Conservation (phyloP, 163 green algal species). For the Dunaliella salina region DNA sequence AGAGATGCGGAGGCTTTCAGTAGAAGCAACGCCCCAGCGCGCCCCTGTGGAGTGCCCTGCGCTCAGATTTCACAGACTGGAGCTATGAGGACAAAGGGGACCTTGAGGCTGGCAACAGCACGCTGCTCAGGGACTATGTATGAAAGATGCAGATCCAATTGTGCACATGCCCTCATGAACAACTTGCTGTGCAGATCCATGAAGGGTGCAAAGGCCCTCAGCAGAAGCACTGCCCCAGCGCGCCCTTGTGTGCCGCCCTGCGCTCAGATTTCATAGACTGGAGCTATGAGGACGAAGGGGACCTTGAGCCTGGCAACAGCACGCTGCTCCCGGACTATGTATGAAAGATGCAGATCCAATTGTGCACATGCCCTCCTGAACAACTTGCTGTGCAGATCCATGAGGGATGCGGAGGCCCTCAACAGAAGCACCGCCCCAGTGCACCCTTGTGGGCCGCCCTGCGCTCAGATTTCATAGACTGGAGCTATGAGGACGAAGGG, state of each 20-base stretch:
- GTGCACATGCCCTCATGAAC: too few relatives aligned
- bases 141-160: not conserved
- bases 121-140: too few relatives aligned
- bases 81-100: too few relatives aligned
- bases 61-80: too few relatives aligned
- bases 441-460: constrained; percentile 17
- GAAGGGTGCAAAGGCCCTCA: not conserved
- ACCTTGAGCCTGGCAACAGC: too few relatives aligned
- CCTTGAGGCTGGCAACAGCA: too few relatives aligned
- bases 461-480: constrained; percentile 25
- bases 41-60: too few relatives aligned
- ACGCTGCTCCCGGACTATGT: too few relatives aligned
- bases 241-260: too few relatives aligned
- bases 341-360: not conserved
- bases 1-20: not conserved
- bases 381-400: not conserved
- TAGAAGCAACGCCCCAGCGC: not conserved
- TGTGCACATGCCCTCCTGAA: too few relatives aligned
- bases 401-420: not conserved
- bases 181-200: not conserved
- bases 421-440: not conserved
- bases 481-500: constrained; percentile 5
- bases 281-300: too few relatives aligned
- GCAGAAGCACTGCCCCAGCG: not conserved
- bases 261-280: too few relatives aligned